Conservation (phyloP, 495 filamentous ascomycete species). For the Trichoderma asperelloides region DNA sequence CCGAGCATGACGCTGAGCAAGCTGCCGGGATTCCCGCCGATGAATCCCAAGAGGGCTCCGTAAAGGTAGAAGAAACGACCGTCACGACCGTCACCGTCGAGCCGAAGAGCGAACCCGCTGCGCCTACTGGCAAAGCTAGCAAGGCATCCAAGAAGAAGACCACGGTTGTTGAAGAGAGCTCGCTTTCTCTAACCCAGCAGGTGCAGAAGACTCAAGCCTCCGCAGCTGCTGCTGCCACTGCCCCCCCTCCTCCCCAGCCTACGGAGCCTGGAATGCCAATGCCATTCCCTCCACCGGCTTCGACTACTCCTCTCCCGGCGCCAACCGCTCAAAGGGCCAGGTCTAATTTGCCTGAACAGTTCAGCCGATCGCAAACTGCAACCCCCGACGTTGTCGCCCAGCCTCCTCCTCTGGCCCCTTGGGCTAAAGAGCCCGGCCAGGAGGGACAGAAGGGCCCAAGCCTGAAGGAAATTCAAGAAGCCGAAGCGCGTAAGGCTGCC, state of each 20-base stretch:
- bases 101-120: not conserved
- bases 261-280: slow-evolving; percentile 60
- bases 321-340: slow-evolving; percentile 77
- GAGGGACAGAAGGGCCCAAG: slow-evolving; percentile 82
- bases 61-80: slow-evolving; percentile 1
- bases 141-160: not conserved
- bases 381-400: slow-evolving; percentile 49
- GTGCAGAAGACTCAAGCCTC: slow-evolving; percentile 65
- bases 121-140: not conserved
- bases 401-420: slow-evolving; percentile 71
- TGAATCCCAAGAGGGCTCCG: not conserved
- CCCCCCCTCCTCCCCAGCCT: slow-evolving; percentile 42
- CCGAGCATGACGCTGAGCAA: slow-evolving; percentile 46
- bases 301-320: slow-evolving; percentile 70
- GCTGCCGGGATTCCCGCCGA: slow-evolving; percentile 10
- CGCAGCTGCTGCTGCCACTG: slow-evolving; percentile 38
- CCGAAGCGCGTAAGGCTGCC: slow-evolving; percentile 88
- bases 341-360: slow-evolving; percentile 73
- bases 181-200: slow-evolving; percentile 73
- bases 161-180: slow-evolving; percentile 14
- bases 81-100: slow-evolving; percentile 14
- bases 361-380: slow-evolving; percentile 65
- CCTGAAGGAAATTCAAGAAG: slow-evolving; percentile 92
- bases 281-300: slow-evolving; percentile 52
- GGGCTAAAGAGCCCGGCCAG: slow-evolving; percentile 70